phyloP scores from a whole-genome alignment of 495 filamentous ascomycete species.

The Xylaria bambusicola region DNA sequence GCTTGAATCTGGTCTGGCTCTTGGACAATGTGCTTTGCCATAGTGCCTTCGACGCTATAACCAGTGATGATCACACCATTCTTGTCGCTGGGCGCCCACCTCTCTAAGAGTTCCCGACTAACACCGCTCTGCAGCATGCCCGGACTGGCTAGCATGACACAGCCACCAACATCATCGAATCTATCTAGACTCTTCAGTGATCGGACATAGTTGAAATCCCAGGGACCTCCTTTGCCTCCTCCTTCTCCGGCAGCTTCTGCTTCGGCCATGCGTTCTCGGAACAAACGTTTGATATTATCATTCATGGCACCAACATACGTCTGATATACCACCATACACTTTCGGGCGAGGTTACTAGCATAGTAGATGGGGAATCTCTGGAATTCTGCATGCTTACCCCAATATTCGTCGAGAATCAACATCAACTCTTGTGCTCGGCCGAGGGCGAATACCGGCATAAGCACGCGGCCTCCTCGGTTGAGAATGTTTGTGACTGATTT shows the following conservation, averaged over 20 bases:
- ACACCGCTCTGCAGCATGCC: slow-evolving; percentile 98
- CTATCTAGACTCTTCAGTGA: slow-evolving; percentile 89
- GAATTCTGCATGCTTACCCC: slow-evolving; percentile 80
- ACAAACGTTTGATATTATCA: slow-evolving; percentile 92
- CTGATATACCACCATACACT: slow-evolving; percentile 98
- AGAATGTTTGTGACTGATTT: slow-evolving; percentile 88
- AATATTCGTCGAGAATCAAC: slow-evolving; percentile 95
- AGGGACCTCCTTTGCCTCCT: slow-evolving; percentile 79
- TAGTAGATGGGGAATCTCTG: slow-evolving; percentile 96
- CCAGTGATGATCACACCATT: slow-evolving; percentile 98
- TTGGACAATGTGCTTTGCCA: slow-evolving; percentile 92
- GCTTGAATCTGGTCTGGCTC: slow-evolving; percentile 92
- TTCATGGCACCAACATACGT: slow-evolving; percentile 98
- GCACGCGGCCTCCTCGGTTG: slow-evolving; percentile 84
- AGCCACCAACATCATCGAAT: slow-evolving; percentile 93
- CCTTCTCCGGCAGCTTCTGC: slow-evolving; percentile 72
- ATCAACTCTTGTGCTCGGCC: slow-evolving; percentile 92
- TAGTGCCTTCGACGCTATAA: slow-evolving; percentile 97
- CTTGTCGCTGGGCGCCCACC: slow-evolving; percentile 92
- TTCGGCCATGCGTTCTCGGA: slow-evolving; percentile 82
- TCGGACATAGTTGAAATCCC: slow-evolving; percentile 93
- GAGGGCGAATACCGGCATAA: slow-evolving; percentile 95
- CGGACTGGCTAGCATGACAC: slow-evolving; percentile 94
- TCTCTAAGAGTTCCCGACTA: slow-evolving; percentile 84
- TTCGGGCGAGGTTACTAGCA: slow-evolving; percentile 86